Conservation (phyloP, 176 grass and related monocot genomes). For the Oryza brachyantha region DNA sequence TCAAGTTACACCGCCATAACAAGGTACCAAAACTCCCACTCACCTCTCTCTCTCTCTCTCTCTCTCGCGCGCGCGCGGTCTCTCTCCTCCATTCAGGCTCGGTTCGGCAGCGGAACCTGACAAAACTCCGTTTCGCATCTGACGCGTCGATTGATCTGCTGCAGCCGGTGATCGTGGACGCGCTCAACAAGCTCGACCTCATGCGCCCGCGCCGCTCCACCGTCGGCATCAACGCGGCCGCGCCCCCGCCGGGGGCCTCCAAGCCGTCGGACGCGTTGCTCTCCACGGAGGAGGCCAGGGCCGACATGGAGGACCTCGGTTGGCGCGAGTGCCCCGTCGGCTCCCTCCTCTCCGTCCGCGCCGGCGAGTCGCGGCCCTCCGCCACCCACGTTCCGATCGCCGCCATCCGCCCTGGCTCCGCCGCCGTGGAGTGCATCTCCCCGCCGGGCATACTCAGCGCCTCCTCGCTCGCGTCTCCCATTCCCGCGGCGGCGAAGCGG, state of each 20-base stretch:
- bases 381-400: conserved; percentile 18
- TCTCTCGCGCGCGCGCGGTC: too few species aligned
- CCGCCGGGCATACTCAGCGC: background rate
- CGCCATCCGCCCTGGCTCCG: conserved; percentile 4
- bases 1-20: conserved; percentile 18
- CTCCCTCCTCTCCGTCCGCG: conserved; percentile 46
- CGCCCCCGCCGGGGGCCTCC: background rate
- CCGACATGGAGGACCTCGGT: conserved; percentile 52
- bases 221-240: conserved; percentile 28
- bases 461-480: background rate
- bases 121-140: background rate
- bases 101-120: background rate
- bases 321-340: conserved; percentile 69
- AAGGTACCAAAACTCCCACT: conserved; percentile 27
- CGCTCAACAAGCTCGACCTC: conserved; percentile 48
- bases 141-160: background rate
- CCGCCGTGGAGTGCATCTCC: background rate
- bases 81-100: background rate
- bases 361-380: background rate
- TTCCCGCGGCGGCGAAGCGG: background rate
- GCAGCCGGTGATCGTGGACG: conserved; percentile 44
- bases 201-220: conserved; percentile 55
- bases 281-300: conserved; percentile 36
- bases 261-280: conserved; percentile 20
- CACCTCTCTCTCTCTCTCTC: background rate